Base-by-base conservation (phyloP, 2,329 filamentous ascomycete species). In the Aspergillus brunneoviolaceus region DNA sequence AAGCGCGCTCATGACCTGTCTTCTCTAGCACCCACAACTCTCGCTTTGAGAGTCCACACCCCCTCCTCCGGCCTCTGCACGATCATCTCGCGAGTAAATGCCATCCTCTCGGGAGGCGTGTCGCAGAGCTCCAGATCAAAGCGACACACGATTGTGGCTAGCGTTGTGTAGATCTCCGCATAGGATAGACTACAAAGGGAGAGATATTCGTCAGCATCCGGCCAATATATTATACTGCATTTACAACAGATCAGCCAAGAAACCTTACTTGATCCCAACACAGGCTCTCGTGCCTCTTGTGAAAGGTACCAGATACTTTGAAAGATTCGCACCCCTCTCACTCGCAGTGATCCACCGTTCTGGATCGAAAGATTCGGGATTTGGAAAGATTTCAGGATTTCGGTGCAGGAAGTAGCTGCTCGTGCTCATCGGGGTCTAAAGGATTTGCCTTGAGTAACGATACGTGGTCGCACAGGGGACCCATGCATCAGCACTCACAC, bases 301-400 rank as follows among this genome's bases (percentile, higher is more conserved):
- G 55, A 72, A 72, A 21, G 62, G 61, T 1, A 69, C 63, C 14
- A 71, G 52, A 50, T 69, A 69, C 5, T 52, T 58, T n/a, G 67
- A 60, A 1, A 72, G 51, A 21, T 62, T 60, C 10, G 66, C 58
- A 6, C 65, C 63, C 3, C 60, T 63, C 3, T 57, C 60, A 10
- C 58, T 53, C 9, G 65, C 63, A 3, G 55, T 53, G 21, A 67
- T 59, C 69, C 69, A 72, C 45, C 69, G 54, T 5, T 49, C 54
- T 2, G 54, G 54, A 25, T 57, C 54, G 29, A 57, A 57, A 5
- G 33, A 39, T 3, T 57, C 14, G n/a, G 54, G 54, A 2, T 51
- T 10, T 4, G 54, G 54, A n/a, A 48, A 57, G 6, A 57, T 50
- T 1, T 5, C 29, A 3, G 54, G 27, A 11, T 51, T 45, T 3